Conservation (phyloP, 495 filamentous ascomycete species). For the Neurospora sp. region DNA sequence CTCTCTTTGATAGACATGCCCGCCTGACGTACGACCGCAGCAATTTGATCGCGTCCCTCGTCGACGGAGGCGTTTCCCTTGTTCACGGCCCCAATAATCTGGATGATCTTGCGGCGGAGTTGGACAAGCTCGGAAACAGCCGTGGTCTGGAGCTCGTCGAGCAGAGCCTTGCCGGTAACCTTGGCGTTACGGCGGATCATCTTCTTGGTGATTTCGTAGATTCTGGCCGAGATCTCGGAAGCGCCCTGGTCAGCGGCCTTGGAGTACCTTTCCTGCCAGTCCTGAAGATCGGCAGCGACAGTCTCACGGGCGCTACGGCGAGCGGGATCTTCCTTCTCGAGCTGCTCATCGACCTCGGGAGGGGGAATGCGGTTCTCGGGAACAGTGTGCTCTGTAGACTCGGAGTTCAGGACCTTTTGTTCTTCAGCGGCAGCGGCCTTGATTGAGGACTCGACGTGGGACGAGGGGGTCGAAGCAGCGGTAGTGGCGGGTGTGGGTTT, state of each 20-base stretch:
- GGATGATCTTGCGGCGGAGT: constrained; percentile 58
- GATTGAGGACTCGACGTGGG: neutral
- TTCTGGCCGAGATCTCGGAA: constrained; percentile 64
- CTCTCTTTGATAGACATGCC: constrained; percentile 70
- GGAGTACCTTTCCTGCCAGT: constrained; percentile 80
- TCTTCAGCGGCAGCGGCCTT: constrained; percentile 1
- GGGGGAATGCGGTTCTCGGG: constrained; percentile 13
- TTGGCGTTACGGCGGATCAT: constrained; percentile 42
- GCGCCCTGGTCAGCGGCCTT: constrained; percentile 72
- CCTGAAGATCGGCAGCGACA: constrained; percentile 64
- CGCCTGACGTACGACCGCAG: constrained; percentile 54
- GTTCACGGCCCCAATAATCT: constrained; percentile 47
- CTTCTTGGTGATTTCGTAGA: constrained; percentile 51
- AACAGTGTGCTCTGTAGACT: constrained; percentile 5
- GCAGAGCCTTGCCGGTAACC: constrained; percentile 51
- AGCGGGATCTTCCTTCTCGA: constrained; percentile 28
- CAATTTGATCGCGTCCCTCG: constrained; percentile 52
- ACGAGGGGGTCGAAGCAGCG: neutral
- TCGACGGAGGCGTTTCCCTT: constrained; percentile 32
- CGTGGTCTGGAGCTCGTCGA: constrained; percentile 58
- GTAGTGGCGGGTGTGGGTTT: constrained; percentile 26
- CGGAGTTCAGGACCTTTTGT: constrained; percentile 1
- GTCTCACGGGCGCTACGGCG: constrained; percentile 48
- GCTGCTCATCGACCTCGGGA: constrained; percentile 17
- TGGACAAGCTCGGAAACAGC: constrained; percentile 48